Conservation (phyloP, 495 filamentous ascomycete genomes). For the Penicillium verhagenii region DNA sequence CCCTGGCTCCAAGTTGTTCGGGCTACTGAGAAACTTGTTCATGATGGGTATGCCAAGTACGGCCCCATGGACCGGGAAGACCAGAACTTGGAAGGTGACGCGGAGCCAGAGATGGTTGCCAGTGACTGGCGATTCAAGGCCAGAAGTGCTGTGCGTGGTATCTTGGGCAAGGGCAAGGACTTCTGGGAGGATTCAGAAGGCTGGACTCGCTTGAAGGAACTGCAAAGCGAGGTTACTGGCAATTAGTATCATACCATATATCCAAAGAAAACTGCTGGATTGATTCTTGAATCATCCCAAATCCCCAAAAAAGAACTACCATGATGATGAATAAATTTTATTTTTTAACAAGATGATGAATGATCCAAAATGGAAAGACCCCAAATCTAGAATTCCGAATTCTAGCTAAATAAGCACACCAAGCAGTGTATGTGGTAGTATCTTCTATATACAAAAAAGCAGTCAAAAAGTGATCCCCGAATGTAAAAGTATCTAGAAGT, state of each 20-base stretch:
- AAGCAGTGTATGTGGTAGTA: no score
- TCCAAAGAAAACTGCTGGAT: background rate
- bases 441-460: background rate
- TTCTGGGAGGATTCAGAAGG: slow-evolving; percentile 75
- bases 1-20: slow-evolving; percentile 48
- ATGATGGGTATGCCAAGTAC: slow-evolving; percentile 50
- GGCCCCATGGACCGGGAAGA: slow-evolving; percentile 40
- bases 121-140: slow-evolving; percentile 84
- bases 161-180: slow-evolving; percentile 79
- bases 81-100: slow-evolving; percentile 21
- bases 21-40: slow-evolving; percentile 47
- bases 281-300: slow-evolving; percentile 7
- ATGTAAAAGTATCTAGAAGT: background rate
- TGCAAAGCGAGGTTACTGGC: slow-evolving; percentile 41
- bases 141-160: slow-evolving; percentile 72
- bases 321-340: background rate
- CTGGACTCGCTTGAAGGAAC: slow-evolving; percentile 61
- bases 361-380: background rate
- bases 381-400: background rate
- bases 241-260: slow-evolving; percentile 23
- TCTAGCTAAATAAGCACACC: background rate
- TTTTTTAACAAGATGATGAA: background rate
- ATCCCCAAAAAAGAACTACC: slow-evolving; percentile 1
- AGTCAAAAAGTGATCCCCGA: background rate
- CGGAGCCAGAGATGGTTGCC: slow-evolving; percentile 43